Evolutionary conservation across 371 early-diverging fungal genomes (phyloP).

Genomic region (Phascolomyces articulosus): DNA sequence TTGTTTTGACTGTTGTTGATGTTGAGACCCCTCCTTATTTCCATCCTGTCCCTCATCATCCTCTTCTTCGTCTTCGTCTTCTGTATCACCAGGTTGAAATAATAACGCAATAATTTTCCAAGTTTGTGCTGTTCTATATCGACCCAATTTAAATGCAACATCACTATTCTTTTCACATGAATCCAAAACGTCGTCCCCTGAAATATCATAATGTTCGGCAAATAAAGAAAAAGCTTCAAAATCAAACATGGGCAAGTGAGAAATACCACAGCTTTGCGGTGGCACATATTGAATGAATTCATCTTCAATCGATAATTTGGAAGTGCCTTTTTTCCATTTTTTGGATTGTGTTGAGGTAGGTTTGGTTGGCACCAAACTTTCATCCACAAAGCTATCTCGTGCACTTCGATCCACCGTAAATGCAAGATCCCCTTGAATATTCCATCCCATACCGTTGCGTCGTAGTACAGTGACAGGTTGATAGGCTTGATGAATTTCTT

Average conservation of each 20-base stretch:
- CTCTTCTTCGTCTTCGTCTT: slow-evolving; percentile 16
- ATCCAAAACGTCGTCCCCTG: slow-evolving; percentile 45
- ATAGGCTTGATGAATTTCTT: slow-evolving; percentile 52
- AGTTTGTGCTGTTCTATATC: slow-evolving; percentile 75
- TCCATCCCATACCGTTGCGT: slow-evolving; percentile 69
- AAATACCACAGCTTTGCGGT: slow-evolving; percentile 65
- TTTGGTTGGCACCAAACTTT: slow-evolving; percentile 23
- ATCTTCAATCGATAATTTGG: slow-evolving; percentile 29
- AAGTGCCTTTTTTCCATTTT: slow-evolving; percentile 26
- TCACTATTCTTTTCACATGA: slow-evolving; percentile 74
- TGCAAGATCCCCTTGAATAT: slow-evolving; percentile 70
- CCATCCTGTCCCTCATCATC: not conserved
- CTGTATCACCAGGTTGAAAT: slow-evolving; percentile 38
- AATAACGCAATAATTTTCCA: slow-evolving; percentile 80
- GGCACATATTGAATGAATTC: slow-evolving; percentile 46
- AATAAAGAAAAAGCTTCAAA: slow-evolving; percentile 66
- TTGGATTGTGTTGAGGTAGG: slow-evolving; percentile 14
- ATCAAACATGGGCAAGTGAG: slow-evolving; percentile 71
- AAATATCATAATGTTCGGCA: slow-evolving; percentile 66
- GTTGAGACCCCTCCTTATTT: not conserved
- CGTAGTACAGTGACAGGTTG: slow-evolving; percentile 50
- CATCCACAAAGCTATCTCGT: slow-evolving; percentile 46
- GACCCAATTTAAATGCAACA: slow-evolving; percentile 69
- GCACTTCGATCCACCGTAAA: slow-evolving; percentile 59
- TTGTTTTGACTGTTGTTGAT: not conserved